Evolutionary conservation across 306 rosid genomes (phyloP).

Genomic region (Carpinus viminea): DNA sequence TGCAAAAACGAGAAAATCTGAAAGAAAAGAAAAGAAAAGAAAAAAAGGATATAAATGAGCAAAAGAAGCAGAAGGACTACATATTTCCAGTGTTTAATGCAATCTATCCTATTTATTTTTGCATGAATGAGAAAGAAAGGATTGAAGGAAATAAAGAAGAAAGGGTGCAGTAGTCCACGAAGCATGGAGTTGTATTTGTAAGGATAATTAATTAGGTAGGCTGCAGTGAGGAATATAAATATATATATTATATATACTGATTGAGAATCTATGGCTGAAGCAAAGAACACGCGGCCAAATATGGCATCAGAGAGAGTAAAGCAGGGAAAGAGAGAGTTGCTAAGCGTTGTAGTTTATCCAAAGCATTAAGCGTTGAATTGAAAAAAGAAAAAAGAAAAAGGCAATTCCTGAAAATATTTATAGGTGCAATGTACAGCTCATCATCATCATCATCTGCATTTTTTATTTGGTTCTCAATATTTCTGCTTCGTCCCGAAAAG

Average conservation of each 20-base stretch:
- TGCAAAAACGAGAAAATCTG: not conserved
- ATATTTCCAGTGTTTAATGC: not conserved
- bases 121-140: not conserved
- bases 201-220: not conserved
- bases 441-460: too few relatives aligned
- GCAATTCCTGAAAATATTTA: too few relatives aligned
- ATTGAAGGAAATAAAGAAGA: not conserved
- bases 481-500: too few relatives aligned
- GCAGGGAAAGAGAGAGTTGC: not conserved
- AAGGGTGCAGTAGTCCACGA: not conserved
- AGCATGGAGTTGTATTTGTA: not conserved
- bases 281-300: slow-evolving; percentile 50
- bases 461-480: too few relatives aligned
- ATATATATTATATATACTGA: not conserved
- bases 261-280: slow-evolving; percentile 49
- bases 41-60: not conserved
- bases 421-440: too few relatives aligned
- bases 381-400: too few relatives aligned
- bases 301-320: slow-evolving; percentile 28
- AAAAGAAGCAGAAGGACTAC: not conserved
- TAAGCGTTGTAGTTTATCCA: not conserved
- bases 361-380: too few relatives aligned
- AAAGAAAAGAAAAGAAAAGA: not conserved
- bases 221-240: not conserved
- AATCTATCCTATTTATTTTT: not conserved